Percentiles rank a stretch among this genome's conserved stretches.
These are phyloP conservation scores for Cocos nucifera DNA, from an alignment of 176 grass and related monocot genomes.

Conservation along the genomic window DNA sequence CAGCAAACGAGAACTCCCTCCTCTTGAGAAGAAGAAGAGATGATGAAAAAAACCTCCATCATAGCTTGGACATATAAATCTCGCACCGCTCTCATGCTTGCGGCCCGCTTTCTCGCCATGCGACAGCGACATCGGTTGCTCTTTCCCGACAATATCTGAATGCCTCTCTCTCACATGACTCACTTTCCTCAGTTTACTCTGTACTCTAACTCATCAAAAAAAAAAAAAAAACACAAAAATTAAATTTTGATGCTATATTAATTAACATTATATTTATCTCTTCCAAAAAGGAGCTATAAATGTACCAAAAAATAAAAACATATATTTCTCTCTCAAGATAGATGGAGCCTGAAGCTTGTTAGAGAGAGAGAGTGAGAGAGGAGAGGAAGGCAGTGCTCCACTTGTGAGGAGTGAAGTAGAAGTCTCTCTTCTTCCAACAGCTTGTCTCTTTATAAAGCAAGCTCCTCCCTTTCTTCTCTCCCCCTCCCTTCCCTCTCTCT, in stretches of 20 bases:
- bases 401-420: slow-evolving; percentile 23
- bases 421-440: slow-evolving; percentile 27
- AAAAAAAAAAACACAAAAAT: too few species aligned
- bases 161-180: neutral
- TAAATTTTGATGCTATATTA: too few species aligned
- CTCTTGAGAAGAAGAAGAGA: too few species aligned
- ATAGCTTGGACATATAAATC: neutral
- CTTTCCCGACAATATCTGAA: slow-evolving; percentile 8
- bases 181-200: too few species aligned
- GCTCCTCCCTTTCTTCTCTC: neutral
- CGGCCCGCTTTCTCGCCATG: neutral
- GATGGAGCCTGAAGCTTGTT: too few species aligned
- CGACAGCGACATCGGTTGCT: slow-evolving; percentile 18
- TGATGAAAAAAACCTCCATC: neutral
- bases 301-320: too few species aligned
- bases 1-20: too few species aligned
- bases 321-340: too few species aligned
- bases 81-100: neutral
- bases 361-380: neutral
- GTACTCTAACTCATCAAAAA: too few species aligned
- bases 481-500: slow-evolving; percentile 7
- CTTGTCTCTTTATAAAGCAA: neutral
- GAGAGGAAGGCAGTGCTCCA: neutral
- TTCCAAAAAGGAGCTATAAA: too few species aligned
- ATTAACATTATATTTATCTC: too few species aligned